phyloP scores from a whole-genome alignment of 2,329 filamentous ascomycete species.

The Fusarium fracticaudum region DNA sequence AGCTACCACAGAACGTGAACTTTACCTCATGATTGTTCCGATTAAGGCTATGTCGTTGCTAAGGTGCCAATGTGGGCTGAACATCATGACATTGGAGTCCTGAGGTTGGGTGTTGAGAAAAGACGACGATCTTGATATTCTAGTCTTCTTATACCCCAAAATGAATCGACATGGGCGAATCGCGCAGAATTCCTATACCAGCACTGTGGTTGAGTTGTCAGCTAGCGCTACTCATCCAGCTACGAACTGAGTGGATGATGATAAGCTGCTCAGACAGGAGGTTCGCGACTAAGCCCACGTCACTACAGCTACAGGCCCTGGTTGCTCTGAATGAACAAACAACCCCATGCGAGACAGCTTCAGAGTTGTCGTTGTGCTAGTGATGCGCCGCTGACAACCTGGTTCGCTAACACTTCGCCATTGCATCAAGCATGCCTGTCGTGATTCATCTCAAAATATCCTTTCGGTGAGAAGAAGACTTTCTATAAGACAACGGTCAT shows the following conservation, averaged over 20 bases:
- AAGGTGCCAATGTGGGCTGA: neutral
- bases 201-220: neutral
- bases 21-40: no score
- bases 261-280: neutral
- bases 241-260: neutral
- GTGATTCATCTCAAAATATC: neutral
- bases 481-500: neutral
- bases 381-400: neutral
- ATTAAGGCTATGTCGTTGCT: neutral
- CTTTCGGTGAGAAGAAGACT: no score
- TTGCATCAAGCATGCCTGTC: no score
- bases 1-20: neutral
- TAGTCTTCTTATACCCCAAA: neutral
- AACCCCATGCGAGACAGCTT: neutral
- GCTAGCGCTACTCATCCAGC: neutral
- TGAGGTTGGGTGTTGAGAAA: neutral
- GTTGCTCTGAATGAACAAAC: neutral
- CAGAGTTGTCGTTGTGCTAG: neutral
- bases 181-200: neutral
- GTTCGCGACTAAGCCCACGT: neutral
- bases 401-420: neutral
- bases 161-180: no score
- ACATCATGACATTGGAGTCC: neutral
- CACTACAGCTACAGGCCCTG: neutral
- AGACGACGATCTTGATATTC: neutral